Evolutionary conservation across 2,329 filamentous ascomycete genomes (phyloP).

Genomic region (Myrmaecium sp.): DNA sequence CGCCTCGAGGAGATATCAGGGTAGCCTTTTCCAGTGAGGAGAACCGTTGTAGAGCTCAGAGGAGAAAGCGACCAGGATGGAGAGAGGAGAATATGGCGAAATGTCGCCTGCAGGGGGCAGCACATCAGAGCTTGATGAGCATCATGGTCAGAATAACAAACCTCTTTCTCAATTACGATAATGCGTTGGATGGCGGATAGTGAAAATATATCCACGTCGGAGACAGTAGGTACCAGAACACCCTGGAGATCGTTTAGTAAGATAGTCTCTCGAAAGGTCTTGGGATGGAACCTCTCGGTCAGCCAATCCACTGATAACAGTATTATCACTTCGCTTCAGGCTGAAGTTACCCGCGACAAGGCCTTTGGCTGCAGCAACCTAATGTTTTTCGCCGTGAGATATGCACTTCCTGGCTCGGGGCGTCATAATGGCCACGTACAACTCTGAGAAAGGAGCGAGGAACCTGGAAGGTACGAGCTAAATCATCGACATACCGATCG

Average conservation of each 20-base stretch:
- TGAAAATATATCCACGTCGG: constrained; percentile 33
- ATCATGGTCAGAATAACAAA: constrained; percentile 11
- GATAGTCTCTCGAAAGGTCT: constrained; percentile 2
- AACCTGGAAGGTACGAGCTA: constrained; percentile 52
- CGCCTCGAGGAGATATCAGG: constrained; percentile 55
- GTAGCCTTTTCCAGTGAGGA: constrained; percentile 51
- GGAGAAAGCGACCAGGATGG: constrained; percentile 5
- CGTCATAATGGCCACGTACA: no score
- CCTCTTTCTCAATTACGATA: constrained; percentile 67
- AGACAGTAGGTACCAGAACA: constrained; percentile 39
- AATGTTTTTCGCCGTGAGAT: neutral
- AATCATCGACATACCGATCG: constrained; percentile 55
- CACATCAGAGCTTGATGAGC: no score
- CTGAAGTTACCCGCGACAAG: constrained; percentile 43
- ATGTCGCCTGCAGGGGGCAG: constrained; percentile 47
- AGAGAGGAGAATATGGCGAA: constrained; percentile 45
- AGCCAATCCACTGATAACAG: constrained; percentile 21
- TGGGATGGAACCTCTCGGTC: constrained; percentile 20
- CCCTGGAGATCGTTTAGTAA: constrained; percentile 33
- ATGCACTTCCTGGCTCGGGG: neutral
- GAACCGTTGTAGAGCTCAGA: neutral
- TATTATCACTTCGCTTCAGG: constrained; percentile 30
- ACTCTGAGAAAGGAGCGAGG: constrained; percentile 52
- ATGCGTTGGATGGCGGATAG: constrained; percentile 42
- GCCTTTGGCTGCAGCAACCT: constrained; percentile 62